Conservation (phyloP, 805 yeast genomes). For the Candida nitratophila region DNA sequence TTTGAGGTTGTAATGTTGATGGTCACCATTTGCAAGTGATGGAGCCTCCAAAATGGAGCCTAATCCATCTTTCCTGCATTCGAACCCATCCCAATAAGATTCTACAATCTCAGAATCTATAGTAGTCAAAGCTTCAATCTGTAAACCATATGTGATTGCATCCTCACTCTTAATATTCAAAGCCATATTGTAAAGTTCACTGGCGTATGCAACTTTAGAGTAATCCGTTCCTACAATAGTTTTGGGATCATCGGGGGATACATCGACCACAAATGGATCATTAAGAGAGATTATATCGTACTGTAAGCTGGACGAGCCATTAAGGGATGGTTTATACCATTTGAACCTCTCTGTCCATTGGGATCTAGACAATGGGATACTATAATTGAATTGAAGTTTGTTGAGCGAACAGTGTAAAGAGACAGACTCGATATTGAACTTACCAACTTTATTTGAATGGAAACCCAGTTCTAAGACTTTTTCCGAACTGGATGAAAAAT, state of each 20-base stretch:
- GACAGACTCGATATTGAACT: slow-evolving; percentile 13
- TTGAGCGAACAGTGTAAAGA: slow-evolving; percentile 2
- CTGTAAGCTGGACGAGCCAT: no score
- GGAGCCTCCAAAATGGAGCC: background rate
- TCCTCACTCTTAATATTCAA: slow-evolving; percentile 25
- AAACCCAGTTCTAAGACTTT: slow-evolving; percentile 11
- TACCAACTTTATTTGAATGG: slow-evolving; percentile 13
- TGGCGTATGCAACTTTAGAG: slow-evolving; percentile 22
- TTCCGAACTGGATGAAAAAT: slow-evolving; percentile 4
- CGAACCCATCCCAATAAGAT: slow-evolving; percentile 11
- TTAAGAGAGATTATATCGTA: background rate
- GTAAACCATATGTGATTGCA: slow-evolving; percentile 23
- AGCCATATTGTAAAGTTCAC: slow-evolving; percentile 21
- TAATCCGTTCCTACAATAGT: slow-evolving; percentile 18
- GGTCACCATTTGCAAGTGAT: slow-evolving; percentile 4
- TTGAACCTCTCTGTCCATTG: background rate
- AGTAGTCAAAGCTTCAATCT: slow-evolving; percentile 5
- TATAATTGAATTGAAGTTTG: slow-evolving; percentile 4
- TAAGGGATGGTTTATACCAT: background rate
- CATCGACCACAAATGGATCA: slow-evolving; percentile 11
- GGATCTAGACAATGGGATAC: slow-evolving; percentile 4
- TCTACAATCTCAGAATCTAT: background rate
- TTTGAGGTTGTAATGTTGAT: slow-evolving; percentile 2
- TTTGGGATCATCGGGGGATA: slow-evolving; percentile 34
- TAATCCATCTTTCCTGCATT: slow-evolving; percentile 4